Conservation (phyloP, 164 flowering plant genomes). For the Piper betle region DNA sequence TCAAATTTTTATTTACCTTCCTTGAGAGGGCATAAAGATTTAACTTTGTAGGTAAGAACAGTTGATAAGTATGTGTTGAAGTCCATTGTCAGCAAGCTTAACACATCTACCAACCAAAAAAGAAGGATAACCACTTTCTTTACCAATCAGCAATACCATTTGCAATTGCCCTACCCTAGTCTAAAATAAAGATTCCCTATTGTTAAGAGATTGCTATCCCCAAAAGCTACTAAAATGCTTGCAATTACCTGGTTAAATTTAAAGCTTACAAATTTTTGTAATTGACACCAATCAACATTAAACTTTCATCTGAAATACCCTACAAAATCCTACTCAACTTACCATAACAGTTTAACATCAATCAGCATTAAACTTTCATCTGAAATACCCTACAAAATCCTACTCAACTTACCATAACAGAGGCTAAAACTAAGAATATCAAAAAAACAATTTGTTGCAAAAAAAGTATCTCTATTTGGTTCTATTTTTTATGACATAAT, state of each 20-base stretch:
- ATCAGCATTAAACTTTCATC: constrained; percentile 53
- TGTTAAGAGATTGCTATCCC: too few relatives aligned
- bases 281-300: constrained; percentile 47
- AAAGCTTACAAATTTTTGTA: constrained; percentile 45
- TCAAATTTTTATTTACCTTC: constrained; percentile 14
- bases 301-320: constrained; percentile 55
- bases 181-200: too few relatives aligned
- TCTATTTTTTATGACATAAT: too few relatives aligned
- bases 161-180: too few relatives aligned
- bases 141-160: too few relatives aligned
- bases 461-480: too few relatives aligned
- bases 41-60: constrained; percentile 46
- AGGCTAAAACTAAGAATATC: background rate
- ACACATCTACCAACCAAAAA: constrained; percentile 40
- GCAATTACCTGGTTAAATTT: constrained; percentile 66
- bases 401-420: background rate
- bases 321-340: constrained; percentile 11
- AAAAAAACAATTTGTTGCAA: too few relatives aligned
- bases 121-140: background rate
- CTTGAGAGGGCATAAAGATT: constrained; percentile 84
- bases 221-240: too few relatives aligned
- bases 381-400: constrained; percentile 38
- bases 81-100: constrained; percentile 70
- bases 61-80: constrained; percentile 43
- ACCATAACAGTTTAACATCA: constrained; percentile 18